phyloP scores from a whole-genome alignment of 108 stramenopile species.

The Seminavis robusta region DNA sequence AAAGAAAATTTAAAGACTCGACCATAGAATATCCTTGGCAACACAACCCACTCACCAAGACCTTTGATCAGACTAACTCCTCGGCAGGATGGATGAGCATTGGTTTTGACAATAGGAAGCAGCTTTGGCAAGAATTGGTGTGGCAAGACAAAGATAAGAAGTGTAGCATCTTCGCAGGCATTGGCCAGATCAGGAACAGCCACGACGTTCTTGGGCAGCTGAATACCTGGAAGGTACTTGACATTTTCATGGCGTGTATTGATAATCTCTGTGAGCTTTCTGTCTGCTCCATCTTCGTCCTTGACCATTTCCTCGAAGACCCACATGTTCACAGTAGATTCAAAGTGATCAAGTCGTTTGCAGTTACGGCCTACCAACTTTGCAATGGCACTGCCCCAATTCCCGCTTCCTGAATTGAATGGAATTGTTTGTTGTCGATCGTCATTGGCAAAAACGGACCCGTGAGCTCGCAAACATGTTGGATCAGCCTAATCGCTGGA shows the following conservation, averaged over 20 bases:
- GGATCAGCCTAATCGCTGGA: too few relatives aligned
- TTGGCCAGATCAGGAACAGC: constrained; percentile 82
- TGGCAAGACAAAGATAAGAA: constrained; percentile 93
- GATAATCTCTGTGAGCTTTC: constrained; percentile 87
- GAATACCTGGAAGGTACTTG: constrained; percentile 93
- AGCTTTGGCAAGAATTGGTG: constrained; percentile 90
- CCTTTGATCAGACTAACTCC: constrained; percentile 88
- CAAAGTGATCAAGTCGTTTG: constrained; percentile 60
- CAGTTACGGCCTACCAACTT: constrained; percentile 83
- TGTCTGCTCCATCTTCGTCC: constrained; percentile 7
- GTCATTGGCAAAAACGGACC: too few relatives aligned
- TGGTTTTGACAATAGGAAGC: constrained; percentile 63
- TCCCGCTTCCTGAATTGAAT: too few relatives aligned
- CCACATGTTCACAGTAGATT: constrained; percentile 88
- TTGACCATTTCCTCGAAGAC: constrained; percentile 85
- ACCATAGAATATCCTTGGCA: background rate
- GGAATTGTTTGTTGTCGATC: too few relatives aligned
- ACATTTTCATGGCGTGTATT: constrained; percentile 93
- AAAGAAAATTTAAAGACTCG: background rate
- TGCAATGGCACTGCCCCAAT: constrained; percentile 92
- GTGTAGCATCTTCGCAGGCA: constrained; percentile 80
- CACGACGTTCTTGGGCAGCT: constrained; percentile 81
- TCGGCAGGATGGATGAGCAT: constrained; percentile 67
- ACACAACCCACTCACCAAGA: constrained; percentile 32
- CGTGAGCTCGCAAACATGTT: too few relatives aligned